Percentiles rank a stretch among this genome's conserved stretches.
Evolutionary conservation across 768 basidiomycete species (phyloP).

Genomic region (Tylopilus felleus): DNA sequence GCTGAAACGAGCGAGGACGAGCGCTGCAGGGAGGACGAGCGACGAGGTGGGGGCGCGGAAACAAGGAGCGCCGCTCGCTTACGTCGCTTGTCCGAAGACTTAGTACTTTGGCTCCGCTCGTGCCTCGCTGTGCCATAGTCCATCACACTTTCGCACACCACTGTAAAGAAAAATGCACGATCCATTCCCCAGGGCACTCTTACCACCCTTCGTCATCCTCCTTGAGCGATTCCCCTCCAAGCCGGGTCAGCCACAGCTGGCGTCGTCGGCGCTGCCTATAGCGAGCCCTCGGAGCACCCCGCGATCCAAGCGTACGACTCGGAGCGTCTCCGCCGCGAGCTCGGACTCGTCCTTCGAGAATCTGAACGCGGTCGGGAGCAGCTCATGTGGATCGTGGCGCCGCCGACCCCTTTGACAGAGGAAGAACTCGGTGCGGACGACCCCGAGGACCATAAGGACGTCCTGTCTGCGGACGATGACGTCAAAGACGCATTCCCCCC

Average conservation of each 20-base stretch:
- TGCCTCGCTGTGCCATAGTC: too few relatives aligned
- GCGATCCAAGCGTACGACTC: conserved; percentile 73
- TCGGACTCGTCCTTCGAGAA: conserved; percentile 75
- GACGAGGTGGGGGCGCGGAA: too few relatives aligned
- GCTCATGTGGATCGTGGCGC: conserved; percentile 55
- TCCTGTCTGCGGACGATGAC: too few relatives aligned
- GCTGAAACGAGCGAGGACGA: too few relatives aligned
- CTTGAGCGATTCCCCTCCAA: background rate
- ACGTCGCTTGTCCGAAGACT: too few relatives aligned
- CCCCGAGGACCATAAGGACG: too few relatives aligned
- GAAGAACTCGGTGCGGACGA: conserved; percentile 26
- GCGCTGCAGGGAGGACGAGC: too few relatives aligned
- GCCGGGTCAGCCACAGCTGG: background rate
- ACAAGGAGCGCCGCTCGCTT: too few relatives aligned
- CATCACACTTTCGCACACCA: too few relatives aligned
- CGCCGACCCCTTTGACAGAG: conserved; percentile 37
- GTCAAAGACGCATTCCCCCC: too few relatives aligned
- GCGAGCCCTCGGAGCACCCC: conserved; percentile 35
- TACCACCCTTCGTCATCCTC: conserved; percentile 21
- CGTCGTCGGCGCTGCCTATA: background rate
- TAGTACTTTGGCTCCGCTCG: too few relatives aligned
- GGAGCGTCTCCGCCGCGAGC: conserved; percentile 68
- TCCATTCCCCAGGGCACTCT: conserved; percentile 17
- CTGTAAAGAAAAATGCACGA: conserved; percentile 38
- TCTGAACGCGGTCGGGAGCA: conserved; percentile 76